These are phyloP conservation scores for Chaetomium sp. DNA, from an alignment of 2,329 filamentous ascomycete genomes.

Conservation along the genomic window DNA sequence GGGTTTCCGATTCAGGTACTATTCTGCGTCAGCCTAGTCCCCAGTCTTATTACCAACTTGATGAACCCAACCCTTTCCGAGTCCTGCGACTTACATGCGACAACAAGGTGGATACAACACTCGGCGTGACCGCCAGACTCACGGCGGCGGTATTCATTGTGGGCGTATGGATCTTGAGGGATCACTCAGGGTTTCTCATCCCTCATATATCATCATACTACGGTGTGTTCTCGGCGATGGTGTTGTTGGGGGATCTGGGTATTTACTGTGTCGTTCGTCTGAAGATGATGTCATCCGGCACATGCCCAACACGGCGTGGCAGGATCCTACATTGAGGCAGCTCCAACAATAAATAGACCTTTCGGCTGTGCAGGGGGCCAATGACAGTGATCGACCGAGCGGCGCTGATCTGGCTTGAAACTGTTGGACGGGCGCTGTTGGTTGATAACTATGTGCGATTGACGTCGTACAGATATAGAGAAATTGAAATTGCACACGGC, in stretches of 20 bases:
- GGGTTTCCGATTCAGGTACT: constrained; percentile 82
- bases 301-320: constrained; percentile 23
- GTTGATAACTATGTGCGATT: neutral
- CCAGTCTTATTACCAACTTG: neutral
- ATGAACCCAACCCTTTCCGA: neutral
- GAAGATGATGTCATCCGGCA: constrained; percentile 29
- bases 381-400: constrained; percentile 14
- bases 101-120: constrained; percentile 82
- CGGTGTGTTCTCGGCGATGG: neutral
- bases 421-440: neutral
- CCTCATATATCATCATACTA: neutral
- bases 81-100: constrained; percentile 67
- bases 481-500: neutral
- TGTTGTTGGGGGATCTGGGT: constrained; percentile 1
- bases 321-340: constrained; percentile 2
- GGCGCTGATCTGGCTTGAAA: constrained; percentile 23
- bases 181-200: neutral
- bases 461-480: neutral
- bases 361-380: constrained; percentile 14
- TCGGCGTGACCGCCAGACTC: constrained; percentile 81
- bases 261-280: constrained; percentile 2
- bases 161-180: neutral
- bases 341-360: neutral
- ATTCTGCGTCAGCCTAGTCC: constrained; percentile 9
- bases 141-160: constrained; percentile 77